Base-by-base conservation (phyloP, 2,329 filamentous ascomycete species). In the Penicillium sp. region DNA sequence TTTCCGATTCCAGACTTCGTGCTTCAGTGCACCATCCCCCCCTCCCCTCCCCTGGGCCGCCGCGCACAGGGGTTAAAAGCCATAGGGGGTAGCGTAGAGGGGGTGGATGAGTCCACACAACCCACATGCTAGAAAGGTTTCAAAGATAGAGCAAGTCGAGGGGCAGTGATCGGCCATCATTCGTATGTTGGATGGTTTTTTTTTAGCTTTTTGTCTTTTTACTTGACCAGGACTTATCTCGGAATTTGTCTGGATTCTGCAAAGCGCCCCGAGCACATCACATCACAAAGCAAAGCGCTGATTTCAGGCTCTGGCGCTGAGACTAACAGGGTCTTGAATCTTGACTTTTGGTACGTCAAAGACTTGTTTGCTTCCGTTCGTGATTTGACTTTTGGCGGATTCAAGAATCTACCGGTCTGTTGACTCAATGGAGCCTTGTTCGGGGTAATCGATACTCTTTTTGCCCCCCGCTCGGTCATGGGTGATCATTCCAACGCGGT, bases 191-290 rank as follows among this genome's bases (percentile, higher is more conserved):
- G 22, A 22, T 22, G 22, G 12, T 12, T 12, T 9, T 17, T 10
- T 26, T 36, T 48, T 19, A 35, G 19, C 36, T 17, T 53, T 53
- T 38, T 41, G 17, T 28, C 26, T 41, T 50, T 53, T 28, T 41
- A 36, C 50, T 48, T 46, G 26, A 38, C 30, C 12, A 42, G 26
- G 10, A 50, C 16, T 9, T 43, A 42, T 48, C 36, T 35, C 50
- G 30, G n/a, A 28, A 41, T 8, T 42, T 33, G 44, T 53, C 43
- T 36, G n/a, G 50, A 53, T 48, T 33, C 36, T 48, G 43, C 36
- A 40, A 49, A 16, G 50, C 33, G 50, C 43, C 50, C 50, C 43
- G 50, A 49, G 50, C 50, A 47, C 50, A 31, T 53, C 50, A 40
- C 50, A 47, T 53, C 50, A 40, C 50, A 47, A 51, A 43, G 36